Evolutionary conservation across 371 early-diverging fungal species (phyloP), one percentile per base, ranked within the genome.

Genomic region (Haplosporangium sp.): DNA sequence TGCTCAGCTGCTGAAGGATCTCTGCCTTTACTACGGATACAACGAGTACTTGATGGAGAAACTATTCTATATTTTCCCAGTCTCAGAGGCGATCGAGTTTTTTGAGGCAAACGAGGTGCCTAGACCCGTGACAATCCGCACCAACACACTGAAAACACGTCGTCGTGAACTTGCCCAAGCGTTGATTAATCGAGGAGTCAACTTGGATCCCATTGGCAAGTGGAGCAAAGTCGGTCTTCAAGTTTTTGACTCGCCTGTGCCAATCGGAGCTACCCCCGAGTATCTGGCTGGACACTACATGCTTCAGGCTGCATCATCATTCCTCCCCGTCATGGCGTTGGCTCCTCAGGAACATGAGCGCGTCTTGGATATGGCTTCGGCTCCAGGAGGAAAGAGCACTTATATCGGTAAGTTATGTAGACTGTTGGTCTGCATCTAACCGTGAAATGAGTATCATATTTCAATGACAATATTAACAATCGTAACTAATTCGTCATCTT

Each of bases 211-310:
- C 9, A 90, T 99, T 55, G 99, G 98, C 71, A 96, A 98, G 73
- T 95, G 95, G 95, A 90, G 89, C 77, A 93, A 94, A 74, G 96
- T 96, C 10, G 96, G 98, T 47, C 85, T 95, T 61, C 93, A 95
- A 68, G 90, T 98, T 11, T 98, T 95, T 69, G 96, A 96, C 75
- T 91, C 94, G 20, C 91, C 94, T 9, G 96, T 96, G 11, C 97
- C 97, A 36, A 89, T 96, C 59, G 94, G 90, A 83, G 99, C 99
- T 5, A 99, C 99, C 0, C 99, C 99, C 63, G 99, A 99, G 84
- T 99, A 99, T 79, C 90, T 99, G 64, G 96, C 98, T n/a, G 99
- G 99, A n/a, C 95, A 97, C 72, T 99, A 99, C 79, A 98, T 98
- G 93, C 91, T 99, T 51, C 99, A 99, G 83, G 95, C 99, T 1